These are phyloP conservation scores for Lepiota brunneoincarnata DNA, from an alignment of 768 basidiomycete genomes.

Conservation along the genomic window DNA sequence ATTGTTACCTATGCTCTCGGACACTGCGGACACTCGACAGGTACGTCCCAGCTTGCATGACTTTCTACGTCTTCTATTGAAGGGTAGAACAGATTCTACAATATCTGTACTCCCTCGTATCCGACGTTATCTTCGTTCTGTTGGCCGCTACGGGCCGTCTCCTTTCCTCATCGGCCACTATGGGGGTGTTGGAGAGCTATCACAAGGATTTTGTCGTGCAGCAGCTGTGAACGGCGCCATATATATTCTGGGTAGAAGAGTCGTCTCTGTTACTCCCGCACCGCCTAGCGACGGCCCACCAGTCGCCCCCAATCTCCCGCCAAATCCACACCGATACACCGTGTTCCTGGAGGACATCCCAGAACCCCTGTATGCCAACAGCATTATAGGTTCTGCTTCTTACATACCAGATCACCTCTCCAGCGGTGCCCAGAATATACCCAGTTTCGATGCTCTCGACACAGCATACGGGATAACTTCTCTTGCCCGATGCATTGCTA, in stretches of 20 bases:
- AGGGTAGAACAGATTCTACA: slow-evolving; percentile 53
- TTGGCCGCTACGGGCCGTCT: slow-evolving; percentile 77
- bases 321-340: slow-evolving; percentile 29
- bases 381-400: slow-evolving; percentile 43
- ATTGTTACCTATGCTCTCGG: slow-evolving; percentile 80
- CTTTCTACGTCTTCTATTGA: neutral
- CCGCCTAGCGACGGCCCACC: neutral
- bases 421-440: slow-evolving; percentile 15
- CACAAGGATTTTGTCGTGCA: slow-evolving; percentile 87
- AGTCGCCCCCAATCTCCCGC: neutral
- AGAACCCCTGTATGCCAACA: slow-evolving; percentile 51
- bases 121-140: slow-evolving; percentile 69
- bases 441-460: slow-evolving; percentile 9
- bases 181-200: slow-evolving; percentile 88
- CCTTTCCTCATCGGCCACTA: slow-evolving; percentile 95
- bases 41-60: slow-evolving; percentile 34
- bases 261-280: slow-evolving; percentile 27
- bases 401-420: slow-evolving; percentile 29
- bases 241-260: slow-evolving; percentile 64
- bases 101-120: slow-evolving; percentile 66
- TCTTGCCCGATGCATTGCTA: slow-evolving; percentile 34
- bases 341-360: slow-evolving; percentile 59
- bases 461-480: slow-evolving; percentile 7
- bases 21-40: slow-evolving; percentile 56
- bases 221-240: slow-evolving; percentile 78